Evolutionary conservation across 805 yeast genomes (phyloP), one percentile per base, ranked within the genome.

Genomic region (Allodekkera sacchari): DNA sequence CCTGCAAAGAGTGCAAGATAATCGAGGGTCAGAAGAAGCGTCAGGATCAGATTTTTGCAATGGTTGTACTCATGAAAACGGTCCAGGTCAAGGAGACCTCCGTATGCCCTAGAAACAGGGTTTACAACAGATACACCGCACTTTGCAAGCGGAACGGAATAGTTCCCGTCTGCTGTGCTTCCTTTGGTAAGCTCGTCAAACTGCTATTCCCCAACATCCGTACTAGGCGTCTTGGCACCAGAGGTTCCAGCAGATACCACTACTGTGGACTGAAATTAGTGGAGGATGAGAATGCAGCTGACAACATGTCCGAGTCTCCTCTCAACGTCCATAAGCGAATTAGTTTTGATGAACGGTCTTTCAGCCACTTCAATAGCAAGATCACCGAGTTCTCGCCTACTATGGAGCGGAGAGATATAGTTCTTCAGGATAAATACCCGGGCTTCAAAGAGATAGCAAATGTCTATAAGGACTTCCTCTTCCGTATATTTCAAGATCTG

Each of bases 241-340:
- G 94, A 30, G 88, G 88, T 2, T 81, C 78, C 47, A 76, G 89
- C 14, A 80, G 80, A 50, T 87, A 87, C 54, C 94, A 84, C 52
- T 85, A 83, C 48, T 81, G 89, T 54, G 94, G 94, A 3, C 64
- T 87, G 32, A 68, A 66, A 42, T 44, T 68, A 17, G 47, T 55
- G 27, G 61, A 61, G 29, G 63, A 65, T 37, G 50, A 50, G 19
- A 51, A 45, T 42, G 40, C 17, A 9, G 7, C 22, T 6, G 40
- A 24, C 15, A 14, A 17, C 7, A 6, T 22, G 10, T 7, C n/a
- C n/a, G n/a, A n/a, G n/a, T n/a, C n/a, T n/a, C n/a, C n/a, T n/a
- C n/a, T n/a, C n/a, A n/a, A n/a, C 22, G 22, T 20, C 22, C 22
- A 20, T 20, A 8, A 10, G 22, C 10, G n/a, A 8, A 15, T 40